Evolutionary conservation across 768 basidiomycete genomes (phyloP).

Genomic region (Holtermanniella nyarrowii): DNA sequence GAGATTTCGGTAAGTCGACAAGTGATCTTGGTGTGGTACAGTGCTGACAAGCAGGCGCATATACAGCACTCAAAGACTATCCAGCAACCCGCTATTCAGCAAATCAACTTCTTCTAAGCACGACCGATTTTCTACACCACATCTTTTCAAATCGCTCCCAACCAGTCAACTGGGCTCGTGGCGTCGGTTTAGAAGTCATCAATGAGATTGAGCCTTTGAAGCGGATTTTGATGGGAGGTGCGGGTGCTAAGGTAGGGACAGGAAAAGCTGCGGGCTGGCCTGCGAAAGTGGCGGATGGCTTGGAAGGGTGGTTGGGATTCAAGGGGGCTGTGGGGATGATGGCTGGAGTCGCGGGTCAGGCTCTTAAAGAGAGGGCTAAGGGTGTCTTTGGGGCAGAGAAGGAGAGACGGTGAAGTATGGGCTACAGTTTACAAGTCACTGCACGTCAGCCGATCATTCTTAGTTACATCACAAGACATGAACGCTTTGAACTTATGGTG

Average conservation of each 20-base stretch:
- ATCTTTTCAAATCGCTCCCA: slow-evolving; percentile 60
- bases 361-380: too few relatives aligned
- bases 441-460: too few relatives aligned
- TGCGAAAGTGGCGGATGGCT: slow-evolving; percentile 18
- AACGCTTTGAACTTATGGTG: too few relatives aligned
- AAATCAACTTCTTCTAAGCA: slow-evolving; percentile 76
- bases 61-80: slow-evolving; percentile 65
- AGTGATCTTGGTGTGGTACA: not conserved
- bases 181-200: slow-evolving; percentile 75
- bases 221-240: slow-evolving; percentile 68
- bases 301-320: slow-evolving; percentile 33
- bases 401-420: too few relatives aligned
- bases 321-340: slow-evolving; percentile 21
- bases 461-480: too few relatives aligned
- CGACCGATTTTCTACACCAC: slow-evolving; percentile 81
- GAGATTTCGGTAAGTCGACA: slow-evolving; percentile 62
- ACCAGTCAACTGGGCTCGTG: slow-evolving; percentile 75
- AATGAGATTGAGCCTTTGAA: slow-evolving; percentile 82
- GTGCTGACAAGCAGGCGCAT: slow-evolving; percentile 49
- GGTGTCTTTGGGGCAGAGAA: too few relatives aligned
- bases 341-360: slow-evolving; percentile 17
- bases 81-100: slow-evolving; percentile 67
- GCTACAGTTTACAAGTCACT: too few relatives aligned
- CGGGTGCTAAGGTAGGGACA: slow-evolving; percentile 47
- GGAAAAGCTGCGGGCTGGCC: slow-evolving; percentile 20